Evolutionary conservation across 768 basidiomycete genomes (phyloP).

Genomic region (Leucosporidium creatinivorum): DNA sequence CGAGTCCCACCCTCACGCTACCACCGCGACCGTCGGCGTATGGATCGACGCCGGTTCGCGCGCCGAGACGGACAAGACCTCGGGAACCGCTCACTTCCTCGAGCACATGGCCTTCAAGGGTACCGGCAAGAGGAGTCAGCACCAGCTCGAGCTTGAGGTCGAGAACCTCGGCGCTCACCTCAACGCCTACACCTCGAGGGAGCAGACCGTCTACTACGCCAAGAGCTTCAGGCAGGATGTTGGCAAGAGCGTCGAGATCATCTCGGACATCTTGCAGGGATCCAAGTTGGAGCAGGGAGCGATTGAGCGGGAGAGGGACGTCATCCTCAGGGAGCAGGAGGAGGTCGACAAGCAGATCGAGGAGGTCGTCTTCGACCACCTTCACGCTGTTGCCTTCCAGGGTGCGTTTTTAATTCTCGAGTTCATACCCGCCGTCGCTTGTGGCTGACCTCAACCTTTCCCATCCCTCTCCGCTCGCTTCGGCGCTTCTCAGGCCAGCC

Average conservation of each 20-base stretch:
- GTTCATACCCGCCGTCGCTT: background rate
- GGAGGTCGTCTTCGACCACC: conserved; percentile 97
- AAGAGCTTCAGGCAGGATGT: conserved; percentile 98
- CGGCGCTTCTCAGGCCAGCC: conserved; percentile 62
- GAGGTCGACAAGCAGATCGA: conserved; percentile 98
- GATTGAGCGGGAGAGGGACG: conserved; percentile 91
- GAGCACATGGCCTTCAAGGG: conserved; percentile 99
- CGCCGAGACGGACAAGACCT: conserved; percentile 89
- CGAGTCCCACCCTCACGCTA: conserved; percentile 48
- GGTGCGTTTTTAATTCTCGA: conserved; percentile 49
- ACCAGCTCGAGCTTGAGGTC: conserved; percentile 87
- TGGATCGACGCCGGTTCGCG: conserved; percentile 99
- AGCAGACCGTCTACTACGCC: conserved; percentile 99
- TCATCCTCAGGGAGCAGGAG: conserved; percentile 93
- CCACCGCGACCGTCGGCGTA: conserved; percentile 97
- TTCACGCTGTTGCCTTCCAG: conserved; percentile 95
- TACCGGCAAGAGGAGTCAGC: conserved; percentile 77
- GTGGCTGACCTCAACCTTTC: background rate
- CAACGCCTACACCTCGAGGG: conserved; percentile 96
- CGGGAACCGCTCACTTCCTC: conserved; percentile 95
- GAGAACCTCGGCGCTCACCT: conserved; percentile 96
- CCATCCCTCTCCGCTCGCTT: background rate
- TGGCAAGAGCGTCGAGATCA: conserved; percentile 82
- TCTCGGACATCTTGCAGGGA: conserved; percentile 95
- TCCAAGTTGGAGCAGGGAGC: conserved; percentile 81